A percentile compares a stretch with the other conserved stretches of the same genome.
These are phyloP conservation scores for Amanita phalloides DNA, from an alignment of 768 basidiomycete species.

Conservation along the genomic window DNA sequence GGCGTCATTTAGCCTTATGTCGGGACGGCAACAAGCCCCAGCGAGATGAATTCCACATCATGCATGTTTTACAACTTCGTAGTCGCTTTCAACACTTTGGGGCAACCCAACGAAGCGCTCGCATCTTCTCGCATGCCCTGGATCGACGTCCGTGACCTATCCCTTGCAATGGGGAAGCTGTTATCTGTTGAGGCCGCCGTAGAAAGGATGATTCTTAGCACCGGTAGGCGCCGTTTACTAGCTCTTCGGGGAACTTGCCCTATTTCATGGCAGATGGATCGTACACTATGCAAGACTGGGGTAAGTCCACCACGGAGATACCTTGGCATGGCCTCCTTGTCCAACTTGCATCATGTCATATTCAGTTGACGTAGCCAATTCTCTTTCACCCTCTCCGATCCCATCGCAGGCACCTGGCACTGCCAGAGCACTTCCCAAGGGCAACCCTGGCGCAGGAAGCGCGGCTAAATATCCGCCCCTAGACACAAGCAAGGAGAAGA, in stretches of 20 bases:
- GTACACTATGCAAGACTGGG: conserved; percentile 24
- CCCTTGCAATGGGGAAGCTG: conserved; percentile 35
- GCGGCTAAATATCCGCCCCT: neutral
- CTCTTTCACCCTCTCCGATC: conserved; percentile 14
- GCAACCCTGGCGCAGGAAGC: neutral
- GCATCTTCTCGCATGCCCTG: conserved; percentile 8
- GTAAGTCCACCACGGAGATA: conserved; percentile 11
- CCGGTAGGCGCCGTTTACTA: neutral
- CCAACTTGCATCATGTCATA: neutral
- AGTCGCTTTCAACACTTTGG: conserved; percentile 6
- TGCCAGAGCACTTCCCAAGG: conserved; percentile 17
- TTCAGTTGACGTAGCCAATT: conserved; percentile 25
- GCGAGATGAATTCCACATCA: conserved; percentile 29
- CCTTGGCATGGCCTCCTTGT: neutral
- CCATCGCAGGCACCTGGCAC: conserved; percentile 5
- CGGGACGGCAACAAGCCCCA: conserved; percentile 24
- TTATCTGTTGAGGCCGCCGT: conserved; percentile 24
- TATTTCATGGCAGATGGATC: conserved; percentile 9
- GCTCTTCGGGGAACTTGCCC: too few species aligned
- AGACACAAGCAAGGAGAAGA: neutral
- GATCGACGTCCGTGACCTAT: conserved; percentile 44
- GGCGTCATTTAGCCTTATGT: conserved; percentile 20
- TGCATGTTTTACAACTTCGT: conserved; percentile 17
- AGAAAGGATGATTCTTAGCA: conserved; percentile 41
- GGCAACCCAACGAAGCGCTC: conserved; percentile 10